Conservation (phyloP, 2,329 filamentous ascomycete species). For the Phyllosticta citribraziliensis region DNA sequence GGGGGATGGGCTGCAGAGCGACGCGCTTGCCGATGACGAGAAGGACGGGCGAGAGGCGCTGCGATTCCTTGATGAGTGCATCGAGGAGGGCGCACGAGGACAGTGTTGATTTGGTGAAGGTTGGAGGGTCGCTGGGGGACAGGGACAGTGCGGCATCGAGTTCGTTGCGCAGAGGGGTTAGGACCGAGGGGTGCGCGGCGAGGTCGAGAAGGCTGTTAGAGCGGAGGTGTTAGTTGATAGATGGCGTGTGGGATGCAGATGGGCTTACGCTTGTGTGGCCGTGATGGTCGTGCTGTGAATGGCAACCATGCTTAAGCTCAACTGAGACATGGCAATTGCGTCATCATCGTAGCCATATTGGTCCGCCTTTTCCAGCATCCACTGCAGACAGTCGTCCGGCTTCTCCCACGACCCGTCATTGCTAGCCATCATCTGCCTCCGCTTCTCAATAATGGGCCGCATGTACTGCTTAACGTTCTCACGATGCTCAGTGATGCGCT, state of each 20-base stretch:
- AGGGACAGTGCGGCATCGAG: constrained; percentile 1
- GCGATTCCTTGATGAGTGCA: constrained; percentile 15
- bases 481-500: background rate
- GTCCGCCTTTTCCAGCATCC: background rate
- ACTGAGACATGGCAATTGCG: background rate
- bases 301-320: constrained; percentile 11
- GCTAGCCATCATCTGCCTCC: background rate
- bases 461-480: background rate
- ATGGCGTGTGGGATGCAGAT: background rate
- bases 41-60: constrained; percentile 1
- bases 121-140: background rate
- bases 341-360: background rate
- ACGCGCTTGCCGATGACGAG: constrained; percentile 1
- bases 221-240: background rate
- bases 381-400: background rate
- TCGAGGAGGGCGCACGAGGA: constrained; percentile 11
- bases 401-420: background rate
- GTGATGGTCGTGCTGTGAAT: constrained; percentile 13
- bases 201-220: constrained; percentile 10
- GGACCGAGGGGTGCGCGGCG: constrained; percentile 13
- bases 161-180: constrained; percentile 12
- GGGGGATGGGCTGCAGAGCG: background rate
- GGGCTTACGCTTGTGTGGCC: background rate
- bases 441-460: background rate
- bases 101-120: constrained; percentile 1